Base-by-base conservation (phyloP, 306 rosid genomes). In the Gynostemma pentaphyllum region DNA sequence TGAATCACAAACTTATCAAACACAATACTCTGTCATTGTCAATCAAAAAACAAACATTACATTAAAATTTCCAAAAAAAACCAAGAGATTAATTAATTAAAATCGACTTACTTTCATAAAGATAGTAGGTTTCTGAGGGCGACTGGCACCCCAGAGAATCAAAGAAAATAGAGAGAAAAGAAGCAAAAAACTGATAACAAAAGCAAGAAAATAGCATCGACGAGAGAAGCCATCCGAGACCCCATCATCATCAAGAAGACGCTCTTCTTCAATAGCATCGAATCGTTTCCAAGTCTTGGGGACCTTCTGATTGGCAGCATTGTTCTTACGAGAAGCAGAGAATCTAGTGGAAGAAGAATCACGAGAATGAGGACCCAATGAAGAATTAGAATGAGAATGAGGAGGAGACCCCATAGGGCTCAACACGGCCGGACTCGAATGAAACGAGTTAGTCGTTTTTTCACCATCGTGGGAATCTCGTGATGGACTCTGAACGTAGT, bases 321-420 rank as follows among this genome's bases (percentile, higher is more conserved):
- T 64, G 65, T 76, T 70, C 64, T 73, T 71, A 5, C 65, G 27
- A 3, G 96, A 82, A n/a, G 85, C 82, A 5, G 95, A 91, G 77
- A 79, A 91, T 44, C 98, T 77, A 0, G 95, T 88, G 71, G 98
- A 92, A 64, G 98, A 76, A 23, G 98, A 92, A 50, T 85, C 98
- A 21, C 95, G 87, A 7, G 97, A 85, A 64, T 80, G 89, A 0
- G 85, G 95, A 26, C 97, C 95, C 28, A 86, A 45, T 0, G 97
- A 90, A 10, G 97, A 87, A 84, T 87, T 87, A 49, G 97, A 90
- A 57, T 88, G 95, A 5, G 99, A 88, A 71, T 79, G 96, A 0
- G 95, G 98, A 3, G 98, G 98, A 5, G 98, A 92, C 32, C 95
- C 99, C 85, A 77, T 46, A 0, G 96, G 94, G 80, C 95, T 87